Evolutionary conservation across 345 rosid species (phyloP), one percentile per base, ranked within the genome.

Genomic region (Salix viminalis): DNA sequence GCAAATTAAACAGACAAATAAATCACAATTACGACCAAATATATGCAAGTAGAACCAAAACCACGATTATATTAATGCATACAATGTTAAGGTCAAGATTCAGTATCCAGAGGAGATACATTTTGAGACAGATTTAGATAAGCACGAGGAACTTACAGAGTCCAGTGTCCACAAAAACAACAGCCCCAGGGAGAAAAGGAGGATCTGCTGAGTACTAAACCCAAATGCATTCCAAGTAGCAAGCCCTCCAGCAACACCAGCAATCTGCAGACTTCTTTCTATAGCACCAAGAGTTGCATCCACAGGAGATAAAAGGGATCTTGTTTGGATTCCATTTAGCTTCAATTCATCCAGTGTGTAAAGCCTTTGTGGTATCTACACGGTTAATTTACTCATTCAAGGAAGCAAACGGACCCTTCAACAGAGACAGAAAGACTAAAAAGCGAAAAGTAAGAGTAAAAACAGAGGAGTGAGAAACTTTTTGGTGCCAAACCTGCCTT

Each of bases 321-420:
- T 61, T 1, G 99, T 72, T 14, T 92, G 92, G 0, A 93, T 90
- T 7, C 97, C 97, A 75, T 95, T 95, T 73, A 91, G 83, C 80
- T 86, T 93, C 84, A 95, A 78, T 82, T 93, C 99, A 56, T 91
- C 97, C 77, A 93, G 80, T 13, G 96, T 88, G 78, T 93, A 93
- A 5, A 92, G 97, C 80, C 97, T 89, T 76, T 90, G 97, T 0
- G 97, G 99, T 73, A 92, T 82, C 96, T 91, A 82, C 32, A 79
- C 0, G 39, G 4, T n/a, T 23, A 0, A 23, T 62, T 23, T 23
- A 62, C 30, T 2, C 14, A 62, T 62, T 62, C 66, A 62, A 39
- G n/a, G 30, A 14, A 60, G 16, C 30, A 73, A 44, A 50, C 65
- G 30, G 50, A n/a, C 14, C 50, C 13, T 14, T 46, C 50, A 30